Base-by-base conservation (phyloP, 495 filamentous ascomycete genomes). In the Aspergillus homomorphus region DNA sequence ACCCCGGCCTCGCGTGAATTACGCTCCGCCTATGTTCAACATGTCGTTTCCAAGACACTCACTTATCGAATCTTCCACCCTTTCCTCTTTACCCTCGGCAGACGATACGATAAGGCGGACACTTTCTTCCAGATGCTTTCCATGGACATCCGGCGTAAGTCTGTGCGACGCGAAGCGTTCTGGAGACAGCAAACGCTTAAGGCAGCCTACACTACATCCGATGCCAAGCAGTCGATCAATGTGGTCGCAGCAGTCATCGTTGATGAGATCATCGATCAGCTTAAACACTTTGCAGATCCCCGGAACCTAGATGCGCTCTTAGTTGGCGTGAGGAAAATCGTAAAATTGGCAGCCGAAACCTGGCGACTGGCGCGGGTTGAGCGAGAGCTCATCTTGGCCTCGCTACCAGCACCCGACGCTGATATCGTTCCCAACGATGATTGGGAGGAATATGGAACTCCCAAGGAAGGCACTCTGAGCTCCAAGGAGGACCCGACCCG, bases 121-220 rank as follows among this genome's bases (percentile, higher is more conserved):
- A 80, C 78, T 15, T 79, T 84, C 58, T 85, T 87, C 76, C 77
- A 81, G 56, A 77, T 83, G 63, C 77, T 86, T 54, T 85, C 82
- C 9, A 82, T 80, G 68, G 80, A 86, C 30, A 81, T 87, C 42
- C 81, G 83, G 18, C 77, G 80, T 42, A 86, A 86, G 62, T 84
- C 81, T 46, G 81, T 80, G 45, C 76, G 82, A 18, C 82, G 82
- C 30, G 84, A 87, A 63, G 82, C 84, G 2, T 79, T 85, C 62
- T 87, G 84, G 84, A 72, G 84, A 20, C 83, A 86, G 56, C 82
- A 85, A 49, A 87, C 84, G 15, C 78, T 87, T 23, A 80, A 84
- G 59, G 84, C 84, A 18, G 83, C 82, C 18, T 87, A 85, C 71
- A 85, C 84, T 4, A 79, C 81, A 45, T 82, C 77, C 3, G 82